A percentile compares a stretch with the other conserved stretches of the same genome.
Conservation (phyloP, 78 protist genomes). For the Dictyostelium purpureum region DNA sequence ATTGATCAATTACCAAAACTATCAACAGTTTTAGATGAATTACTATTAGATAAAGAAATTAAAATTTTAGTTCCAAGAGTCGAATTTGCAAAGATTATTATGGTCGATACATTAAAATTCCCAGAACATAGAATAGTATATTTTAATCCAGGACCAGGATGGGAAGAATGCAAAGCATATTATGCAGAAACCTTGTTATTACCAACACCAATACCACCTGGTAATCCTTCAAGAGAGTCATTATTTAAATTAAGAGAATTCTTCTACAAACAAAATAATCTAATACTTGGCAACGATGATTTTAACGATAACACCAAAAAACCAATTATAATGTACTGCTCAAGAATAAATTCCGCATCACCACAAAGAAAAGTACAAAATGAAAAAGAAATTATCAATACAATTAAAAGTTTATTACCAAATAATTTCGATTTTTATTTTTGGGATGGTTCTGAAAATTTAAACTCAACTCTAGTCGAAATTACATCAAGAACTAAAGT, state of each 20-base stretch:
- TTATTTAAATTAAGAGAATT: background rate
- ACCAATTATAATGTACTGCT: conserved; percentile 1
- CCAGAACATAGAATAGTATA: background rate
- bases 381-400: background rate
- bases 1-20: conserved; percentile 50
- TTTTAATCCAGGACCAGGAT: conserved; percentile 55
- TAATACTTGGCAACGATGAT: background rate
- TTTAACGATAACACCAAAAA: background rate
- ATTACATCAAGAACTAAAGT: background rate
- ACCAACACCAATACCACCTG: conserved; percentile 49
- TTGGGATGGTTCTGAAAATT: conserved; percentile 39
- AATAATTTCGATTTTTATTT: background rate
- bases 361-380: background rate
- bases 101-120: conserved; percentile 36
- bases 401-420: background rate
- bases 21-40: background rate
- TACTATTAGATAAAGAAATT: background rate
- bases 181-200: conserved; percentile 14
- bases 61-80: conserved; percentile 34
- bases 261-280: background rate
- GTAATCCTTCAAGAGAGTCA: conserved; percentile 15
- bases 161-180: conserved; percentile 39
- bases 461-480: background rate
- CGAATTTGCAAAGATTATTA: background rate
- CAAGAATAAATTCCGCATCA: background rate